A percentile compares a stretch with the other conserved stretches of the same genome.
Conservation (phyloP, 805 yeast species). For the Myxozyma vanderwaltii region DNA sequence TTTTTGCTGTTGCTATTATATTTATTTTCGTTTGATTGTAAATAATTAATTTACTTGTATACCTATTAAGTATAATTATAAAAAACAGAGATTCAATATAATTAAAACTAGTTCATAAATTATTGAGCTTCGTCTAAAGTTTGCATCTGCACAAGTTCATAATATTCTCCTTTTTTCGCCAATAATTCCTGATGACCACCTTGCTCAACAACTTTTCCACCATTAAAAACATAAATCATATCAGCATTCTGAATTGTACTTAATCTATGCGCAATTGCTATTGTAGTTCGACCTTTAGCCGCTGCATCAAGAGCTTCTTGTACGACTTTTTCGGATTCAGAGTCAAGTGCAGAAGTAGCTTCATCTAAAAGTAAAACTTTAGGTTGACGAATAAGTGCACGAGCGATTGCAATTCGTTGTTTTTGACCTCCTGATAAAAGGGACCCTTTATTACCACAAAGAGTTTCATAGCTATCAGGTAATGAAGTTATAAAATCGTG, state of each 20-base stretch:
- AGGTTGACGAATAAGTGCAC: slow-evolving; percentile 62
- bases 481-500: slow-evolving; percentile 52
- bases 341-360: slow-evolving; percentile 56
- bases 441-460: slow-evolving; percentile 54
- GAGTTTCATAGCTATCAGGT: slow-evolving; percentile 55
- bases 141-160: slow-evolving; percentile 46
- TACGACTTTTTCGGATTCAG: slow-evolving; percentile 65
- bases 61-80: not conserved
- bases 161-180: slow-evolving; percentile 43
- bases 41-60: not conserved
- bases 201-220: slow-evolving; percentile 63
- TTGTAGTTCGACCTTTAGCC: slow-evolving; percentile 63
- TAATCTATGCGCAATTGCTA: slow-evolving; percentile 76
- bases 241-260: slow-evolving; percentile 60
- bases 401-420: slow-evolving; percentile 64
- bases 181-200: slow-evolving; percentile 57
- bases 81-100: not conserved
- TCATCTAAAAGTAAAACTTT: slow-evolving; percentile 61
- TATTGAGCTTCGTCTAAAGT: slow-evolving; percentile 43
- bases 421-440: slow-evolving; percentile 65
- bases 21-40: not conserved
- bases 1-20: too few relatives aligned
- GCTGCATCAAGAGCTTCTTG: slow-evolving; percentile 63
- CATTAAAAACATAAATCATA: slow-evolving; percentile 59
- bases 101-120: not conserved